phyloP scores from a whole-genome alignment of 495 filamentous ascomycete species.

The Cercophora samala region DNA sequence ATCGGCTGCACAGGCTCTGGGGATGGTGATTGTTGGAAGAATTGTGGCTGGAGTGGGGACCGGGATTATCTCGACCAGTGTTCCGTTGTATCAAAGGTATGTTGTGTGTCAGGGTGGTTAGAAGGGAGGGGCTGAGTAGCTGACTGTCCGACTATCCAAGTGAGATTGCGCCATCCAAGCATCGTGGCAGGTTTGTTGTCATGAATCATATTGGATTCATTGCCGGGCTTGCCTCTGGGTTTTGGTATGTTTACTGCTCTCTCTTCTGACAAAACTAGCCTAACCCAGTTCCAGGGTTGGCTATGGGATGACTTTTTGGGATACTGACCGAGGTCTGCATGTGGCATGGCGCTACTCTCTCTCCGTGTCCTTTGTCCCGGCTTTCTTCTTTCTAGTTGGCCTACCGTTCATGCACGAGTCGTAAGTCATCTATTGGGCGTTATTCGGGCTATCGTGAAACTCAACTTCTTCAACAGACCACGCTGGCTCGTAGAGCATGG shows the following conservation, averaged over 20 bases:
- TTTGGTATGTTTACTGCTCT: slow-evolving; percentile 42
- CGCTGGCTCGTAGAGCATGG: slow-evolving; percentile 51
- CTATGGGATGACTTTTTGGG: slow-evolving; percentile 46
- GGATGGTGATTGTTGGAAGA: slow-evolving; percentile 53
- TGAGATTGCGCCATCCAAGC: slow-evolving; percentile 51
- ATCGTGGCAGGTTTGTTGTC: slow-evolving; percentile 53
- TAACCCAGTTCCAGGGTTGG: slow-evolving; percentile 38
- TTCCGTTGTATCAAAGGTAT: slow-evolving; percentile 56
- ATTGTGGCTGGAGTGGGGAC: slow-evolving; percentile 52
- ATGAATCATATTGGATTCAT: slow-evolving; percentile 58
- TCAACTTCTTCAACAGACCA: slow-evolving; percentile 27
- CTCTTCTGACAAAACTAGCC: not conserved
- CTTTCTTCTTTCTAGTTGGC: slow-evolving; percentile 41
- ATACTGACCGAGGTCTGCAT: slow-evolving; percentile 26
- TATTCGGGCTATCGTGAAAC: not conserved
- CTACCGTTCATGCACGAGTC: slow-evolving; percentile 51
- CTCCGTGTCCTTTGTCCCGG: slow-evolving; percentile 44
- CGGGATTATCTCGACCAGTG: slow-evolving; percentile 52
- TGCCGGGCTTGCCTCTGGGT: slow-evolving; percentile 48
- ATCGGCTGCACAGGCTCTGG: slow-evolving; percentile 33
- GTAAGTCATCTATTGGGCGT: slow-evolving; percentile 28
- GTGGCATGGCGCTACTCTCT: slow-evolving; percentile 49
- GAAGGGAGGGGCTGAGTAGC: not conserved
- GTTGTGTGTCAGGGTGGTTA: not conserved
- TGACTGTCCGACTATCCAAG: slow-evolving; percentile 30